Conservation (phyloP, 768 basidiomycete genomes). For the Pleurotus ostreatus region DNA sequence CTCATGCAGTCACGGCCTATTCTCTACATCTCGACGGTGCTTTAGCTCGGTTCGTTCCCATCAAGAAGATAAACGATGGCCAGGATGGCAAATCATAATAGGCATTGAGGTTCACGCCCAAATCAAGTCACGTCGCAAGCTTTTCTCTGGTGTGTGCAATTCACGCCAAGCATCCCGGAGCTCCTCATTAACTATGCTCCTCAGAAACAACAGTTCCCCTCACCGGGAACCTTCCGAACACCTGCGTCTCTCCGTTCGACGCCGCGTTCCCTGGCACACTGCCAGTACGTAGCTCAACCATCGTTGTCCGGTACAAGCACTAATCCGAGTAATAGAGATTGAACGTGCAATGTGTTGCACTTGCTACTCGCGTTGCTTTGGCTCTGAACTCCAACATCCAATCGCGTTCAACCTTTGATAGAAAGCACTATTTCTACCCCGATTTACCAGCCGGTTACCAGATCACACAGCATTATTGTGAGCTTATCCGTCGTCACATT, state of each 20-base stretch:
- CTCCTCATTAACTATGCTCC: neutral
- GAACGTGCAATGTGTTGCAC: conserved; percentile 68
- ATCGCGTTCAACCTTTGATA: conserved; percentile 76
- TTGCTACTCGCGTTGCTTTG: conserved; percentile 77
- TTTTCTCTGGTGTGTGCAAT: conserved; percentile 62
- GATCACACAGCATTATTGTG: conserved; percentile 94
- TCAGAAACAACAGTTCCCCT: conserved; percentile 38
- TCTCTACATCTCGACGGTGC: conserved; percentile 10
- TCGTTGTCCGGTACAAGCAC: neutral
- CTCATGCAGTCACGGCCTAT: neutral
- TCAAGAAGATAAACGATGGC: conserved; percentile 54
- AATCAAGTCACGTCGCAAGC: conserved; percentile 80
- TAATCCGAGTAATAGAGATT: conserved; percentile 35
- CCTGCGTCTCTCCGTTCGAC: conserved; percentile 71
- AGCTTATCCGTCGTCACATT: conserved; percentile 10
- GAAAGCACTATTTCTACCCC: conserved; percentile 98
- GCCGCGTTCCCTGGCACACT: conserved; percentile 92
- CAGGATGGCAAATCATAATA: conserved; percentile 85
- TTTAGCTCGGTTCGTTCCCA: conserved; percentile 31
- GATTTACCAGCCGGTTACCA: conserved; percentile 95
- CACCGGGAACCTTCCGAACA: conserved; percentile 58
- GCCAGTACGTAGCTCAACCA: conserved; percentile 53
- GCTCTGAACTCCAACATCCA: conserved; percentile 71
- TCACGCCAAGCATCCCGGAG: neutral
- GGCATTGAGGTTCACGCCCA: conserved; percentile 97